Conservation (phyloP, 2,329 filamentous ascomycete species). For the Trichoderma atroviride region DNA sequence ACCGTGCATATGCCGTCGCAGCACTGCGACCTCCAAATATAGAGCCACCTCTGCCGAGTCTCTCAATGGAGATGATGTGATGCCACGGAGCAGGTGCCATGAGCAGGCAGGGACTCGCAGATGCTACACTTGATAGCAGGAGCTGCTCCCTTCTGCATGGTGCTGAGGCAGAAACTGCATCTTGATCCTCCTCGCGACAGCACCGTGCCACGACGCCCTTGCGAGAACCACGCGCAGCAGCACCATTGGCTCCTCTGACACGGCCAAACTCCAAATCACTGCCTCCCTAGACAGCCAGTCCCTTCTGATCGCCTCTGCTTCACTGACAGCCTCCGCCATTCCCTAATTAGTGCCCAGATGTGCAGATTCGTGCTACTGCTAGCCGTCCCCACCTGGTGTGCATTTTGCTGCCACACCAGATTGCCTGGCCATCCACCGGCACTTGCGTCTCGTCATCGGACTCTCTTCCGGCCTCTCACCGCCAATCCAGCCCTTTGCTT, state of each 20-base stretch:
- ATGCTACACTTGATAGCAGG: no score
- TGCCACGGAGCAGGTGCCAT: neutral
- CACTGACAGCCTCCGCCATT: neutral
- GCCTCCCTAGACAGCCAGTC: neutral
- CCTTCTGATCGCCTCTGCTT: neutral
- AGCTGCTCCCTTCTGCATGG: neutral
- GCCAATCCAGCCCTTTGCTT: slow-evolving; percentile 9
- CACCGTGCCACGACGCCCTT: neutral
- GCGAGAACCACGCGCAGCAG: neutral
- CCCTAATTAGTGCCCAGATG: slow-evolving; percentile 2
- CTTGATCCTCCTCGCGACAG: neutral
- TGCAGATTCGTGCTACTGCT: neutral
- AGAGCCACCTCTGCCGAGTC: neutral
- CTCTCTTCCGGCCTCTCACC: slow-evolving; percentile 17
- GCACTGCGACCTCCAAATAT: neutral
- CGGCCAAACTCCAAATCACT: neutral
- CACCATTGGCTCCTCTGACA: no score
- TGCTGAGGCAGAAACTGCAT: neutral
- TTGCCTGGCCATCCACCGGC: slow-evolving; percentile 19
- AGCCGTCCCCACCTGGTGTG: neutral
- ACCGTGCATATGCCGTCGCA: neutral
- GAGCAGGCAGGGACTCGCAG: no score
- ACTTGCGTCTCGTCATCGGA: slow-evolving; percentile 22
- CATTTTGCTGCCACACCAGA: slow-evolving; percentile 1
- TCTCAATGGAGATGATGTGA: neutral